These are phyloP conservation scores for Eucalyptus sp. DNA, from an alignment of 345 rosid species.

Conservation along the genomic window DNA sequence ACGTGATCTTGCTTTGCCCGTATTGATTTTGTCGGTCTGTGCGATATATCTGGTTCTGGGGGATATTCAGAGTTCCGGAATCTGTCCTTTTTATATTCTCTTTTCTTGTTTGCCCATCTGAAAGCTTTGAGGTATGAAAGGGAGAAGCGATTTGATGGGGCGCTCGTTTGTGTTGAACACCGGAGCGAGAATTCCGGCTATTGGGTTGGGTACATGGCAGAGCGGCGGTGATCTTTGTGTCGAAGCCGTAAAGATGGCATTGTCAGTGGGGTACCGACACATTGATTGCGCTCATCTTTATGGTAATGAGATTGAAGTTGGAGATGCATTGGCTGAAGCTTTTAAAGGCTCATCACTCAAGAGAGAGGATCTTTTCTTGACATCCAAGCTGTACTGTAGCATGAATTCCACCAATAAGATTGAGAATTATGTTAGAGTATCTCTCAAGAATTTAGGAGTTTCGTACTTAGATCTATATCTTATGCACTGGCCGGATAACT, in stretches of 20 bases:
- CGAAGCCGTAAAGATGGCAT: conserved; percentile 42
- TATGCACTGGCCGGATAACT: conserved; percentile 58
- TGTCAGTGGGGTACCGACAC: conserved; percentile 46
- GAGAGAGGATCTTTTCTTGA: conserved; percentile 48
- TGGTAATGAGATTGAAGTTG: conserved; percentile 53
- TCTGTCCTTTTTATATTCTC: background rate
- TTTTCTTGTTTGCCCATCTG: background rate
- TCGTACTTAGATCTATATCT: conserved; percentile 53
- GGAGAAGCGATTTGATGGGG: conserved; percentile 17
- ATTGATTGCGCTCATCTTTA: conserved; percentile 59
- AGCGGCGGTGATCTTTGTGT: conserved; percentile 49
- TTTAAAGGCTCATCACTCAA: conserved; percentile 17
- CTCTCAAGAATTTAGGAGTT: conserved; percentile 48
- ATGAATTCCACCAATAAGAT: conserved; percentile 60
- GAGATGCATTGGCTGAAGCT: conserved; percentile 42
- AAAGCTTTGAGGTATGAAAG: conserved; percentile 23
- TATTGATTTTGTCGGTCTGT: background rate
- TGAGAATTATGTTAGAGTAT: conserved; percentile 49
- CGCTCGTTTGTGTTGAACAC: conserved; percentile 37
- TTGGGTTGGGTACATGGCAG: conserved; percentile 64
- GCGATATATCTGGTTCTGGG: background rate
- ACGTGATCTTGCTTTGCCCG: background rate
- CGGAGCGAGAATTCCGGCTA: conserved; percentile 48
- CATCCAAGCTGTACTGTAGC: conserved; percentile 47
- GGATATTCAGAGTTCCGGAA: background rate